Percentiles rank a stretch among this genome's conserved stretches.
These are phyloP conservation scores for Circinella umbellata DNA, from an alignment of 371 early-diverging fungal species.

Conservation along the genomic window DNA sequence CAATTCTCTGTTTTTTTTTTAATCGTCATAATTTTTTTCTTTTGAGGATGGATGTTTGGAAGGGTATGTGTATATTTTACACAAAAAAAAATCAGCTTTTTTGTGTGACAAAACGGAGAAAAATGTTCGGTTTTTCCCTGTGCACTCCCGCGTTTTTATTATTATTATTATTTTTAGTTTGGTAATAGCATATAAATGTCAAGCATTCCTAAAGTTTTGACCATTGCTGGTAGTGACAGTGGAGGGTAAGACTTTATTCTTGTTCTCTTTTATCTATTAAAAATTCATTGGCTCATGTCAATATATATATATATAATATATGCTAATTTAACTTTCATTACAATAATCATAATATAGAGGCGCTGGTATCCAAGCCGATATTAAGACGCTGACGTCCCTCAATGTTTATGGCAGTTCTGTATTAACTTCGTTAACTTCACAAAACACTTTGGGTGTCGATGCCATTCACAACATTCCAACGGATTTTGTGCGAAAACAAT, in stretches of 20 bases:
- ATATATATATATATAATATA: too few species aligned
- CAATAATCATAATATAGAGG: slow-evolving; percentile 42
- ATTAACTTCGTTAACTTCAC: slow-evolving; percentile 81
- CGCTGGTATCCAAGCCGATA: slow-evolving; percentile 87
- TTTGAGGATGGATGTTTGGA: too few species aligned
- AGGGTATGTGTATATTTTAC: too few species aligned
- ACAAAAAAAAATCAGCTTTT: too few species aligned
- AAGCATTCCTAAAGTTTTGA: slow-evolving; percentile 22
- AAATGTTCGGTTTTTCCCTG: neutral
- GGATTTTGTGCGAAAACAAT: slow-evolving; percentile 73
- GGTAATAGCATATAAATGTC: neutral
- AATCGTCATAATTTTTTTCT: too few species aligned
- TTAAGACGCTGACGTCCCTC: slow-evolving; percentile 82
- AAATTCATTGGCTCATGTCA: neutral
- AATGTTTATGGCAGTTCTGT: slow-evolving; percentile 78
- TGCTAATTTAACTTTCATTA: too few species aligned
- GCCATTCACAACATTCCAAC: slow-evolving; percentile 67
- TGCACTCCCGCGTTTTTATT: neutral
- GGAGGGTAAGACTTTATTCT: slow-evolving; percentile 16
- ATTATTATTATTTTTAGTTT: neutral
- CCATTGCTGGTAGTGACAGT: slow-evolving; percentile 25
- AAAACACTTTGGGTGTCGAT: slow-evolving; percentile 82
- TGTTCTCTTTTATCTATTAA: neutral
- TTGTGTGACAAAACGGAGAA: too few species aligned
- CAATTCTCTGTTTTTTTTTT: neutral